Evolutionary conservation across 345 rosid genomes (phyloP), one percentile per base, ranked within the genome.

Genomic region (Theobroma cacao): DNA sequence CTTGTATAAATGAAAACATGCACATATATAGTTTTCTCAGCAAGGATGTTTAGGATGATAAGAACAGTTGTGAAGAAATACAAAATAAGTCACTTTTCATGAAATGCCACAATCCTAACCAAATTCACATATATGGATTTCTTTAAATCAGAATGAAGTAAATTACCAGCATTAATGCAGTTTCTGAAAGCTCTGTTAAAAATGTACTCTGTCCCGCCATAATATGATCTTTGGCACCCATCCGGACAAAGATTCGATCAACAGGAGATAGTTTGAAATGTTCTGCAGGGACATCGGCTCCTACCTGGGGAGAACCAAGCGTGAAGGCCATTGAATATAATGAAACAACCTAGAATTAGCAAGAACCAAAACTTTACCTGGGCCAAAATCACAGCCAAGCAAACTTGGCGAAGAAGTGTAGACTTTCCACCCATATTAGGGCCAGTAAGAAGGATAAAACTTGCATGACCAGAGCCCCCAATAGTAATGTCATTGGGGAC

Each of bases 341-440:
- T 12, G 60, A 64, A 67, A 45, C 55, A 66, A 70, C 74, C 72
- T 55, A 78, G 50, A 30, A 67, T 38, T 47, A 56, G 71, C 61
- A 33, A 47, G 73, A 52, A 75, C 18, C 18, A 48, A 61, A 48
- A 60, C 10, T 41, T 82, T 84, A 96, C 99, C 94, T 94, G 99
- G 64, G 99, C 97, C 81, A 96, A 82, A 84, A 96, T 90, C 73
- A 91, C 90, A 75, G 97, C 89, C 85, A 96, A 85, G 88, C 99
- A 94, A 81, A 94, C 94, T 89, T 96, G 99, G 45, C 98, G 99
- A 80, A 96, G 97, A 81, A 96, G 95, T 71, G 98, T 96, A 70
- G 99, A 96, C 84, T 96, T 96, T 77, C 98, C 99, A 80, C 99
- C 98, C 98, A 96, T 96, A 82, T 96, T 96, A 71, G 99, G 99